Percentiles rank a stretch among this genome's conserved stretches.
These are phyloP conservation scores for Herpetomonas tarakana DNA, from an alignment of 208 protist genomes.

Conservation along the genomic window DNA sequence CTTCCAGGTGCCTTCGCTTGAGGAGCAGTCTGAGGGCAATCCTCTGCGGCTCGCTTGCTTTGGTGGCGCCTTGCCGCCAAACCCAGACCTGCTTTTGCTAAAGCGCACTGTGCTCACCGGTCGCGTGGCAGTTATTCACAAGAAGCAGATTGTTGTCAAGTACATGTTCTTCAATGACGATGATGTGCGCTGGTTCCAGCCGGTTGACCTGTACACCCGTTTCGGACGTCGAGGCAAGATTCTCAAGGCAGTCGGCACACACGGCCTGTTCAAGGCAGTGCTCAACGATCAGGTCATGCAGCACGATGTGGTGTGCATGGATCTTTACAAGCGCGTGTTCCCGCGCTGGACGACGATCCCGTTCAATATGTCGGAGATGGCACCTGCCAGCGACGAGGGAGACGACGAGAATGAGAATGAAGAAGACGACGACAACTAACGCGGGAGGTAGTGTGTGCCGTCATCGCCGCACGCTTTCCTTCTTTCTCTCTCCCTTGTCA, in stretches of 20 bases:
- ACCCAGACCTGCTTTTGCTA: slow-evolving; percentile 79
- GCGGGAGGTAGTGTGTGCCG: too few species aligned
- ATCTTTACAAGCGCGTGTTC: slow-evolving; percentile 97
- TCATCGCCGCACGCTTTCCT: too few species aligned
- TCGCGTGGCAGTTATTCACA: slow-evolving; percentile 86
- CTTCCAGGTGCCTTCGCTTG: slow-evolving; percentile 81
- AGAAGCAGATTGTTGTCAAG: slow-evolving; percentile 93
- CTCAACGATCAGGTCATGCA: slow-evolving; percentile 94
- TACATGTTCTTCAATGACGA: slow-evolving; percentile 96
- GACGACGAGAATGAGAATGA: slow-evolving; percentile 39
- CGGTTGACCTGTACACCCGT: slow-evolving; percentile 96
- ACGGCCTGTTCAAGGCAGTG: slow-evolving; percentile 95
- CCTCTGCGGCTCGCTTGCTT: slow-evolving; percentile 73
- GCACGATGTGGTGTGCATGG: slow-evolving; percentile 97
- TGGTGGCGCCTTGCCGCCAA: slow-evolving; percentile 71
- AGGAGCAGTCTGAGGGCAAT: slow-evolving; percentile 74
- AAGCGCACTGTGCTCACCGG: slow-evolving; percentile 78
- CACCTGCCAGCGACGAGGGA: slow-evolving; percentile 11
- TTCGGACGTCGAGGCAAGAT: slow-evolving; percentile 94
- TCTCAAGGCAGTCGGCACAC: slow-evolving; percentile 94
- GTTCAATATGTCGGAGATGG: slow-evolving; percentile 59
- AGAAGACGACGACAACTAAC: slow-evolving; percentile 2
- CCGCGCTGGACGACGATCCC: slow-evolving; percentile 90
- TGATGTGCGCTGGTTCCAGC: slow-evolving; percentile 97
- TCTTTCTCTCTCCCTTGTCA: too few species aligned